Percentiles rank a stretch among this genome's conserved stretches.
phyloP scores from a whole-genome alignment of 2,329 filamentous ascomycete species.

The Calonectria fujianensis region DNA sequence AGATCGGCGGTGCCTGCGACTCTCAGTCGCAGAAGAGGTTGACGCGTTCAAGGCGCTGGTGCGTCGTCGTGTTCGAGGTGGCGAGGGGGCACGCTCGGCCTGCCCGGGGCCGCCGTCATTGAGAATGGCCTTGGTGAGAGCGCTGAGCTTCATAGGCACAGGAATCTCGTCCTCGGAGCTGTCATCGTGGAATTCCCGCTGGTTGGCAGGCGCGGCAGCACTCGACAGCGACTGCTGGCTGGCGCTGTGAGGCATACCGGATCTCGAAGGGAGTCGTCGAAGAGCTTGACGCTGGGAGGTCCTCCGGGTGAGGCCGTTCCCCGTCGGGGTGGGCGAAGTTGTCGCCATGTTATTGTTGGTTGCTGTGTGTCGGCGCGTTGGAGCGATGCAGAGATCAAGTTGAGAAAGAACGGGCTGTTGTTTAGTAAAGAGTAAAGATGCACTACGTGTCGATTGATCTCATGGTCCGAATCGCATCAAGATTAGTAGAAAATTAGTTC shows the following conservation, averaged over 20 bases:
- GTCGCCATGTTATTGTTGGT: conserved; percentile 66
- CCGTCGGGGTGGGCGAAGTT: conserved; percentile 74
- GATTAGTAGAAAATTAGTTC: conserved; percentile 59
- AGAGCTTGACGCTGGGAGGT: conserved; percentile 75
- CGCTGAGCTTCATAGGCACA: conserved; percentile 94
- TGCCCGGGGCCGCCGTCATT: conserved; percentile 75
- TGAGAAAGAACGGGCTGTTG: conserved; percentile 45
- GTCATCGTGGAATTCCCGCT: conserved; percentile 77
- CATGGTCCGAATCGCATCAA: conserved; percentile 61
- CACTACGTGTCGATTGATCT: conserved; percentile 64
- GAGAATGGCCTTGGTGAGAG: conserved; percentile 90
- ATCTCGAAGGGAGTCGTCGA: conserved; percentile 69
- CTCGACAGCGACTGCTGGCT: conserved; percentile 63
- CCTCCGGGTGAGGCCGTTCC: conserved; percentile 69
- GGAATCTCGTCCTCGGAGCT: conserved; percentile 97
- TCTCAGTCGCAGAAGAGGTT: conserved; percentile 64
- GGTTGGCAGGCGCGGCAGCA: conserved; percentile 61
- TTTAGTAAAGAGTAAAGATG: conserved; percentile 56
- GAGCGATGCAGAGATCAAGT: conserved; percentile 40
- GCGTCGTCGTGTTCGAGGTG: conserved; percentile 69
- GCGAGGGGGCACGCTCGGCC: conserved; percentile 63
- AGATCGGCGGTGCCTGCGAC: conserved; percentile 68
- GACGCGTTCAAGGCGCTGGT: conserved; percentile 68
- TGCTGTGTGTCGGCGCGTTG: conserved; percentile 46
- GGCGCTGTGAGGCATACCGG: conserved; percentile 66